Evolutionary conservation across 352 stramenopile genomes (phyloP), one percentile per base, ranked within the genome.

Genomic region (Pythium monospermum): DNA sequence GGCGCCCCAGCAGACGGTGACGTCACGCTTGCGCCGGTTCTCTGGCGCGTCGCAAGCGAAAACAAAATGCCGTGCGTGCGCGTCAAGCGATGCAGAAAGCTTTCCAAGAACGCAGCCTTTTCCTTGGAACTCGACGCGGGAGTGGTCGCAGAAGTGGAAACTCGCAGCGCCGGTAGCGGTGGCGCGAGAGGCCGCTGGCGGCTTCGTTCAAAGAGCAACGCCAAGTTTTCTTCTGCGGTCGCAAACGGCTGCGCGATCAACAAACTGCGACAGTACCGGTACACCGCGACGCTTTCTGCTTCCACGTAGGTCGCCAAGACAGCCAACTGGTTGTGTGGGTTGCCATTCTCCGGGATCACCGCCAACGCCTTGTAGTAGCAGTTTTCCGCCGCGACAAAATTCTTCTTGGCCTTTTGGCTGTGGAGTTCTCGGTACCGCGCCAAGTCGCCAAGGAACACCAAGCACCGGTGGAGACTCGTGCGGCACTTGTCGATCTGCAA

Each of bases 281-380:
- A 96, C 22, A 96, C 84, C 0, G 87, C 86, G 22, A 96, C 85
- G 4, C 83, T 94, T 69, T 96, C 87, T 4, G 86, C 82, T 27
- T 96, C 86, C 8, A 91, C 83, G 43, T 94, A 94, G 16, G 83
- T 94, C 19, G 83, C 83, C 7, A 94, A 58, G 52, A 94, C 83
- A 1, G 83, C 83, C 37, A 94, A 65, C 46, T 94, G 83, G 56
- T 94, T 94, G 69, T 91, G 81, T 30, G 83, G 78, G 45, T 94
- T 94, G 30, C 83, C 83, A 42, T 94, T 91, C 38, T 87, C 74
- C 0, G 83, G 83, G 21, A 87, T 57, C 13, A 94, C 61, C 2
- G 57, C 64, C 27, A 94, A 60, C 18, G 83, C 83, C 32, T 74
- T 71, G 59, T 88, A 64, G 52, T 94, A 94, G 32, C 83, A 82